Percentiles rank a stretch among this genome's conserved stretches.
Evolutionary conservation across 2,329 filamentous ascomycete species (phyloP).

Genomic region (Sporothrix globosa): DNA sequence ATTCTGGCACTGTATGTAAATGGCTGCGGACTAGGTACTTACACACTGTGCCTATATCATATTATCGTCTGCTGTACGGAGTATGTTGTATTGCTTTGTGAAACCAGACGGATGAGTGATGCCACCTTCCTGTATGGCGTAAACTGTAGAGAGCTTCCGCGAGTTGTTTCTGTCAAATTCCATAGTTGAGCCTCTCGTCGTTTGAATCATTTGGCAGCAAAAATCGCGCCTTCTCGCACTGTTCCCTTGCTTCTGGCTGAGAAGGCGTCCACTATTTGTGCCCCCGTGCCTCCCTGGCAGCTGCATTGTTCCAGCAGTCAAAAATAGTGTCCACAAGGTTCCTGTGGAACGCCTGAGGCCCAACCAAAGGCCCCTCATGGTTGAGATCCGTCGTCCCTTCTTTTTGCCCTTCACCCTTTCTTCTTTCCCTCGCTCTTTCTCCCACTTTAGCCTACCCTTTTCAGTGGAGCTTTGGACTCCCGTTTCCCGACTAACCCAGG

Average conservation of each 20-base stretch:
- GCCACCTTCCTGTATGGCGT: no score
- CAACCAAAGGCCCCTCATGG: neutral
- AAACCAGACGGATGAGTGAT: no score
- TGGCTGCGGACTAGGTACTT: no score
- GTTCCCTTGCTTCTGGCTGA: neutral
- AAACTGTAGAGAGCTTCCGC: no score
- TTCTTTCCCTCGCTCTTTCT: constrained; percentile 19
- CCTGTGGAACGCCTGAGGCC: neutral
- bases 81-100: no score
- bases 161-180: no score
- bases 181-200: no score
- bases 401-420: neutral
- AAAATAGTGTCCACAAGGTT: neutral
- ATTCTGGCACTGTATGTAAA: neutral
- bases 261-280: neutral
- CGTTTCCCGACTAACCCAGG: constrained; percentile 18
- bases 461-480: constrained; percentile 25
- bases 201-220: no score
- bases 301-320: constrained; percentile 4
- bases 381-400: constrained; percentile 3
- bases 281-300: neutral
- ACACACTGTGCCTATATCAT: no score
- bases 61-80: no score
- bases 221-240: neutral
- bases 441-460: constrained; percentile 30